Evolutionary conservation across 768 basidiomycete species (phyloP), one percentile per base, ranked within the genome.

Genomic region (Tricholoma flavovirens): DNA sequence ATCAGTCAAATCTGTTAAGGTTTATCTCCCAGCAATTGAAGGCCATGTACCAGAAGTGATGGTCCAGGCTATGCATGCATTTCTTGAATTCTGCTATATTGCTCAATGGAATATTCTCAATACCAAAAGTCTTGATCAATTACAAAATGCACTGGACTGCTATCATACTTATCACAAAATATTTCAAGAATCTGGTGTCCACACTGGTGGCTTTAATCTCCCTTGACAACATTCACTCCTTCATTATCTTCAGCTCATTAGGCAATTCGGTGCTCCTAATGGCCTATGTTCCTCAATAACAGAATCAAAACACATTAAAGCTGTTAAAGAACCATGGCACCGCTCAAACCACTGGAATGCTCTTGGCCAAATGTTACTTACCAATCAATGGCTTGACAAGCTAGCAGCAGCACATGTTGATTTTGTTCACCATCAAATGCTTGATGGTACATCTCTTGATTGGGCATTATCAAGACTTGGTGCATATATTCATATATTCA

Each of bases 221-320:
- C 60, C 58, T n/a, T 24, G 45, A 7, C 60, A 70, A 26, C 67
- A 70, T 57, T 50, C 66, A 5, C 58, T 69, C 1, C 26, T 49
- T 10, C 69, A 70, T 49, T 69, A 66, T 58, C 15, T 50, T n/a
- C 19, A 19, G 0, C 55, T 60, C 1, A 68, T 67, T 30, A 42
- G 52, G 6, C 48, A 57, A 30, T 71, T 69, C 56, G 67, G 26
- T 22, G 54, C 40, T 42, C 40, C 40, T 42, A 42, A 42, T 38
- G 36, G 36, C 36, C 7, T 38, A 0, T 71, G 69, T 33, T 68
- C 69, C 0, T 70, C 70, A 11, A 71, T 70, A 21, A 73, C 69
- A 0, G 70, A 72, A 51, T 68, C 51, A 15, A 33, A 40, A 17
- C 51, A 52, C 17, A 52, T 52, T 21, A 54, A 38, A 32, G 51